A percentile compares a stretch with the other conserved stretches of the same genome.
phyloP scores from a whole-genome alignment of 805 yeast species.

The Starmerella geochares region DNA sequence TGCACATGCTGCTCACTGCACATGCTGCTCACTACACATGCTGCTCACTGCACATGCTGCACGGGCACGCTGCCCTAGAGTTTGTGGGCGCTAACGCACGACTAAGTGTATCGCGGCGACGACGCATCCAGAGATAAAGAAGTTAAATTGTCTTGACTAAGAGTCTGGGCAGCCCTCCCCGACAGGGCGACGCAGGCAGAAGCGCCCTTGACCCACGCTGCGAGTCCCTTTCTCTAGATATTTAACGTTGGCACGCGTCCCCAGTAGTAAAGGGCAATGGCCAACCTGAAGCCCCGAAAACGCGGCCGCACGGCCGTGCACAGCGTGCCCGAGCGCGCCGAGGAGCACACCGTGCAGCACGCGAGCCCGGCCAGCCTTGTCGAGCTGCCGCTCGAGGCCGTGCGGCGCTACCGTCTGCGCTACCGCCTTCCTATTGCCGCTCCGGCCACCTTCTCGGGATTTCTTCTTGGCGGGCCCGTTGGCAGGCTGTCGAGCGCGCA shows the following conservation, averaged over 20 bases:
- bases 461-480: slow-evolving; percentile 54
- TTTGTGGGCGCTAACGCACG: no score
- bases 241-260: no score
- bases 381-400: slow-evolving; percentile 47
- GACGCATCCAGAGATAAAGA: no score
- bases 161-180: neutral
- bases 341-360: slow-evolving; percentile 6
- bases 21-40: no score
- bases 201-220: neutral
- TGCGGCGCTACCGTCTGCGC: slow-evolving; percentile 57
- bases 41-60: no score
- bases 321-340: neutral
- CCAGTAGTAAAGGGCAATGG: no score
- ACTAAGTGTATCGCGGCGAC: no score
- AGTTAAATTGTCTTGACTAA: neutral
- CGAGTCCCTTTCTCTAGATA: neutral
- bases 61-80: no score
- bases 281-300: slow-evolving; percentile 16
- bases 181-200: neutral
- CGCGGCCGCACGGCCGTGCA: slow-evolving; percentile 13
- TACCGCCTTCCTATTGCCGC: slow-evolving; percentile 49
- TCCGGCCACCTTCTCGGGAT: slow-evolving; percentile 59
- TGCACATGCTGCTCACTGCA: no score
- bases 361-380: slow-evolving; percentile 8
- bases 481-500: slow-evolving; percentile 57